Conservation (phyloP, 108 stramenopile species). For the Aurantiochytrium sp. region DNA sequence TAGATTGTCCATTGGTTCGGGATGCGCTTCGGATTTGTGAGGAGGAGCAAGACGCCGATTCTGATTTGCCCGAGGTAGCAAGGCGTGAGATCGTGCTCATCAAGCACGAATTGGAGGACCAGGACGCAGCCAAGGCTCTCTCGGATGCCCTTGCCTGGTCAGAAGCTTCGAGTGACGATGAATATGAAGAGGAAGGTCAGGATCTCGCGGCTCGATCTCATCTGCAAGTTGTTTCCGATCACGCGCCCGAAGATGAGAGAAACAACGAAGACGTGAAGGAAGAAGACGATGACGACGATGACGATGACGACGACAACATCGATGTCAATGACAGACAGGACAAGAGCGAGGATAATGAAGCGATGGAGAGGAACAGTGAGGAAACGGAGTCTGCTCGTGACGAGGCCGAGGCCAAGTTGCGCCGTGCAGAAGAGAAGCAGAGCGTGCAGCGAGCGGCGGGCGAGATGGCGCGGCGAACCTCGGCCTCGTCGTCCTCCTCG, state of each 20-base stretch:
- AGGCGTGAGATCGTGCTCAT: background rate
- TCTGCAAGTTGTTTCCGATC: too few species aligned
- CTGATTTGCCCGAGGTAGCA: background rate
- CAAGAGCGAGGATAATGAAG: too few species aligned
- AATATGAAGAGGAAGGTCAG: background rate
- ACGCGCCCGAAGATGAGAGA: background rate
- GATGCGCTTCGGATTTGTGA: background rate
- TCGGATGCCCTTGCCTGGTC: background rate
- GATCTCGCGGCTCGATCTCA: background rate
- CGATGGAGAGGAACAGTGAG: too few species aligned
- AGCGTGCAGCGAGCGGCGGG: too few species aligned
- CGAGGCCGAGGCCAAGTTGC: too few species aligned
- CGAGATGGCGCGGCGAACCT: too few species aligned
- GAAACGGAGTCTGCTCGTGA: too few species aligned
- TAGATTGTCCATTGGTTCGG: background rate
- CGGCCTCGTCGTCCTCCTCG: too few species aligned
- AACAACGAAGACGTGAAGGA: background rate
- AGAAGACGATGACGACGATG: background rate
- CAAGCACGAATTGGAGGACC: background rate
- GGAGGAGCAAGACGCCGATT: background rate
- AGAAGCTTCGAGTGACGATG: background rate
- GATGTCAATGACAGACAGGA: background rate
- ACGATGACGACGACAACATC: background rate
- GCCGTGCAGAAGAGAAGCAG: too few species aligned
- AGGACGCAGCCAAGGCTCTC: background rate